A percentile compares a stretch with the other conserved stretches of the same genome.
Conservation (phyloP, 1,284 basidiomycete species). For the Bondarzewia mesenterica region DNA sequence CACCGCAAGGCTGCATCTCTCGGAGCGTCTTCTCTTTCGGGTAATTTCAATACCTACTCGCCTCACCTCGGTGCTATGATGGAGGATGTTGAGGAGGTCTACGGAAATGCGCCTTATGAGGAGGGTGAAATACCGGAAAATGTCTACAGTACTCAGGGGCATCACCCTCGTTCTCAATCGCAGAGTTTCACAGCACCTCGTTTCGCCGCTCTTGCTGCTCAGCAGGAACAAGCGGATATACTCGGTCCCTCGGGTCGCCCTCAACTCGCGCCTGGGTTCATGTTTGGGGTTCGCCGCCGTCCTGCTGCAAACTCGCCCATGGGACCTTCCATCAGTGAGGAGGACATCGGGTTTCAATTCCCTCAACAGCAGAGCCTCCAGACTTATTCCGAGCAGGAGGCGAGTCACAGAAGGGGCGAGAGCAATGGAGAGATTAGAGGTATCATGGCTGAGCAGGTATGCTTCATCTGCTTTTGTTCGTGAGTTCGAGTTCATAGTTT, state of each 20-base stretch:
- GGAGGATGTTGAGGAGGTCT: slow-evolving; percentile 65
- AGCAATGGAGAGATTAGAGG: slow-evolving; percentile 70
- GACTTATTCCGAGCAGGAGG: slow-evolving; percentile 31
- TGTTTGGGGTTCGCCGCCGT: slow-evolving; percentile 70
- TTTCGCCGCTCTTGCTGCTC: slow-evolving; percentile 78
- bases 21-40: slow-evolving; percentile 47
- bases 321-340: slow-evolving; percentile 71
- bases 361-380: slow-evolving; percentile 58
- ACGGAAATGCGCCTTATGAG: slow-evolving; percentile 43
- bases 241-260: slow-evolving; percentile 79
- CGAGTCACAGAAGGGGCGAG: slow-evolving; percentile 47
- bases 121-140: slow-evolving; percentile 70
- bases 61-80: slow-evolving; percentile 76
- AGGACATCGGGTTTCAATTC: slow-evolving; percentile 75
- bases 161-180: slow-evolving; percentile 66
- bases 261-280: slow-evolving; percentile 83
- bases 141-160: slow-evolving; percentile 36
- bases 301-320: slow-evolving; percentile 36
- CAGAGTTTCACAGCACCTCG: slow-evolving; percentile 82
- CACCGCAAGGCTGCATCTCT: slow-evolving; percentile 77
- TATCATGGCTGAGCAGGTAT: slow-evolving; percentile 86
- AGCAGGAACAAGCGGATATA: slow-evolving; percentile 42
- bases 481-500: slow-evolving; percentile 2
- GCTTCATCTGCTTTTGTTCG: slow-evolving; percentile 6
- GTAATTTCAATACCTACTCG: slow-evolving; percentile 60